Evolutionary conservation across 352 stramenopile species (phyloP), one percentile per base, ranked within the genome.

Genomic region (Phytophthora ramorum): DNA sequence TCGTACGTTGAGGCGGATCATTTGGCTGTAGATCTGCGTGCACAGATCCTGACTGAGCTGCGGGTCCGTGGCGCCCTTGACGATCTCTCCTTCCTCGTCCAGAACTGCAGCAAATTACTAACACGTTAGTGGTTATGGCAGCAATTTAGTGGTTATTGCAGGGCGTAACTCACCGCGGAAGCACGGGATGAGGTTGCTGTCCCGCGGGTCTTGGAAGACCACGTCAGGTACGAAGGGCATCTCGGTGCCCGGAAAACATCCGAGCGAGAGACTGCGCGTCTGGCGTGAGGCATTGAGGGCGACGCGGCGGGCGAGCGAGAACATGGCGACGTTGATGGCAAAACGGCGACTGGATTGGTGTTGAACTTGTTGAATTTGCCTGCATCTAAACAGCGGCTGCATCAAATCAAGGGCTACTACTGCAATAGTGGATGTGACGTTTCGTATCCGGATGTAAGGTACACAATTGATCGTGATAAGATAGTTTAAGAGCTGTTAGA

Each of bases 191-290:
- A 91, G 68, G 19, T 83, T 77, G 52, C 93, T 81, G 37, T 97
- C 79, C 34, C 82, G 80, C 2, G 96, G 92, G 55, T 95, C 87
- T 6, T 91, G 78, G 64, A 99, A 95, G 45, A 96, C 87, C 24
- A 98, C 73, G 37, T 88, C 54, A 6, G 83, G 81, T 13, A 97
- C 96, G 34, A 98, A 89, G 30, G 95, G 96, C 62, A 99, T 91
- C 9, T 82, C 74, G 0, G 83, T 87, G 58, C 86, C 89, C 3
- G 91, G 89, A 38, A 96, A 96, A 38, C 69, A 83, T 49, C 83
- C 85, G 46, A 66, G 51, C 20, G 55, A 35, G 14, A 67, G 24
- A n/a, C 34, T 22, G 37, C 63, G 62, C 14, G 50, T 16, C 37
- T 26, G 32, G 49, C 28, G 30, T 13, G 34, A 47, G 22, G 32